A percentile compares a stretch with the other conserved stretches of the same genome.
Conservation (phyloP, 208 protist species). For the Trichomonas tenax region DNA sequence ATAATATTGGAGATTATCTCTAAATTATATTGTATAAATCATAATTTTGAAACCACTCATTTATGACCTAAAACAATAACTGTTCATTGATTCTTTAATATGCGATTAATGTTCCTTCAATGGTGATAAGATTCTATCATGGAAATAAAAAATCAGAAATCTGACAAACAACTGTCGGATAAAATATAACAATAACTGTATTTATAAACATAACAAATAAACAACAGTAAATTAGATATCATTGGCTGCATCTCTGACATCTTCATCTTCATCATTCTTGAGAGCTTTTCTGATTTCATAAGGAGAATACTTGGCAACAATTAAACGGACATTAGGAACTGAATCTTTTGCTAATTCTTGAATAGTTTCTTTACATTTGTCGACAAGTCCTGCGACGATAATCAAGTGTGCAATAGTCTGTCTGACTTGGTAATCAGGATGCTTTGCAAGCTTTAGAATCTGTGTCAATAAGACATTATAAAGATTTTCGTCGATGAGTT, state of each 20-base stretch:
- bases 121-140: too few species aligned
- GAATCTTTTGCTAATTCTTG: neutral
- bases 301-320: neutral
- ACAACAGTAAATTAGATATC: neutral
- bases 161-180: too few species aligned
- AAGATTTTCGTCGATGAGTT: neutral
- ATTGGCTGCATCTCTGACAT: neutral
- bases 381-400: neutral
- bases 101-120: too few species aligned
- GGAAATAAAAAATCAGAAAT: too few species aligned
- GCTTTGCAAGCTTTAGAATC: neutral
- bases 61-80: too few species aligned
- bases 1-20: too few species aligned
- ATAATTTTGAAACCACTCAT: too few species aligned
- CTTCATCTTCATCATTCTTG: neutral
- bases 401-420: neutral
- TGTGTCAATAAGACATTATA: neutral
- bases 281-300: neutral
- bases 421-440: neutral
- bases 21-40: too few species aligned
- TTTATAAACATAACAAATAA: neutral
- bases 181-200: too few species aligned
- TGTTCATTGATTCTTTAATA: too few species aligned
- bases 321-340: neutral
- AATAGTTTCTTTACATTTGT: neutral